Evolutionary conservation across 257 asterid genomes (phyloP), one percentile per base, ranked within the genome.

Genomic region (Ajuga chamaepitys): DNA sequence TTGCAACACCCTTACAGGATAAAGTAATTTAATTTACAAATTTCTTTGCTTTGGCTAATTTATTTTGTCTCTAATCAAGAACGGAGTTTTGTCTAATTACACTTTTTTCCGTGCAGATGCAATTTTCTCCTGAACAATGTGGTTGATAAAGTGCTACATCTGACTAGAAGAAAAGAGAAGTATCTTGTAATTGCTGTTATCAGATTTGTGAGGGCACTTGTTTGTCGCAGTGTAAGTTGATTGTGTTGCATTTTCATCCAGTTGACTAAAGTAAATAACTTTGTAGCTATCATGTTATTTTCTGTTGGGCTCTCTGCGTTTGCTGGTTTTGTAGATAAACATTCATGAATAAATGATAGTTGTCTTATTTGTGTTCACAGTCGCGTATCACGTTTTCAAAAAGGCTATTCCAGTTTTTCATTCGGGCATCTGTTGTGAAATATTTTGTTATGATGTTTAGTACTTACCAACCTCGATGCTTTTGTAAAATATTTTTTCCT

Each of bases 1-100:
- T 67, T 88, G 84, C 96, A 91, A 80, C 99, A 94, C 78, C 95
- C 99, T 18, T 80, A 80, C 62, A 85, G 93, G 80, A 94, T 90
- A 76, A 90, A 94, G 97, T 94, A 85, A 83, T n/a, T n/a, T n/a
- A n/a, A n/a, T n/a, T n/a, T n/a, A n/a, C n/a, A n/a, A n/a, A n/a
- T 62, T 48, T 73, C 66, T 69, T 75, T 35, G 53, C 48, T 56
- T 58, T 71, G 37, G 54, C 54, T 53, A 32, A 18, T 55, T 54
- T 62, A 61, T 58, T 10, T 56, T 44, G 48, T 10, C 16, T 20
- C 52, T 58, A 57, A 50, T 61, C 58, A 24, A 13, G 34, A 47
- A 46, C 38, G 64, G 42, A 35, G 20, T 60, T 61, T 58, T 53
- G 60, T 53, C 10, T 56, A 25, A 10, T 51, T 26, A 20, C 63